phyloP scores from a whole-genome alignment of 768 basidiomycete species.

The Rhodotorula taiwanensis region DNA sequence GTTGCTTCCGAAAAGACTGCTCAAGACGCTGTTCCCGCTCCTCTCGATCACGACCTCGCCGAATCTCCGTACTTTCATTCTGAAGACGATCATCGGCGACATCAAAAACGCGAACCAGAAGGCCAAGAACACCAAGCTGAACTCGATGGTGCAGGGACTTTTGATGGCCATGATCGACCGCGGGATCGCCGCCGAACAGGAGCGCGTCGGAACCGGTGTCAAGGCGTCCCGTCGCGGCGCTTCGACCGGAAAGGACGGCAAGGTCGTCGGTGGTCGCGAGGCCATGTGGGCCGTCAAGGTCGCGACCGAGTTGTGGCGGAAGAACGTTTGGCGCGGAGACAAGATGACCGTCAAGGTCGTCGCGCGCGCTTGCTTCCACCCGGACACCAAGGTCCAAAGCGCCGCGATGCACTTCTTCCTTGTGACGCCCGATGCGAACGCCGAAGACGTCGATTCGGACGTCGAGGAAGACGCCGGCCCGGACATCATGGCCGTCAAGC shows the following conservation, averaged over 20 bases:
- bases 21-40: slow-evolving; percentile 86
- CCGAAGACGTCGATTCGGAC: slow-evolving; percentile 60
- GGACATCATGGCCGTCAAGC: slow-evolving; percentile 67
- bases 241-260: slow-evolving; percentile 34
- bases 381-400: slow-evolving; percentile 84
- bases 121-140: slow-evolving; percentile 89
- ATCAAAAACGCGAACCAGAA: slow-evolving; percentile 82
- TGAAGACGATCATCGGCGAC: slow-evolving; percentile 87
- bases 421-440: slow-evolving; percentile 56
- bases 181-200: slow-evolving; percentile 72
- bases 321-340: slow-evolving; percentile 80
- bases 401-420: slow-evolving; percentile 95
- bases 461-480: slow-evolving; percentile 63
- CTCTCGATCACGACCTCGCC: slow-evolving; percentile 89
- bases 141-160: slow-evolving; percentile 90
- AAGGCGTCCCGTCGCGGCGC: slow-evolving; percentile 46
- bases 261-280: slow-evolving; percentile 58
- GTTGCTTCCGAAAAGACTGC: slow-evolving; percentile 54
- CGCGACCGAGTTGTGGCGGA: slow-evolving; percentile 89
- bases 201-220: slow-evolving; percentile 74
- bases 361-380: slow-evolving; percentile 85
- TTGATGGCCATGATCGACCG: slow-evolving; percentile 92
- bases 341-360: slow-evolving; percentile 83
- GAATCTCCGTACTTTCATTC: slow-evolving; percentile 72
- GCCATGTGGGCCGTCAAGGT: slow-evolving; percentile 96